Evolutionary conservation across 768 basidiomycete species (phyloP).

Genomic region (Tylopilus subfusipes): DNA sequence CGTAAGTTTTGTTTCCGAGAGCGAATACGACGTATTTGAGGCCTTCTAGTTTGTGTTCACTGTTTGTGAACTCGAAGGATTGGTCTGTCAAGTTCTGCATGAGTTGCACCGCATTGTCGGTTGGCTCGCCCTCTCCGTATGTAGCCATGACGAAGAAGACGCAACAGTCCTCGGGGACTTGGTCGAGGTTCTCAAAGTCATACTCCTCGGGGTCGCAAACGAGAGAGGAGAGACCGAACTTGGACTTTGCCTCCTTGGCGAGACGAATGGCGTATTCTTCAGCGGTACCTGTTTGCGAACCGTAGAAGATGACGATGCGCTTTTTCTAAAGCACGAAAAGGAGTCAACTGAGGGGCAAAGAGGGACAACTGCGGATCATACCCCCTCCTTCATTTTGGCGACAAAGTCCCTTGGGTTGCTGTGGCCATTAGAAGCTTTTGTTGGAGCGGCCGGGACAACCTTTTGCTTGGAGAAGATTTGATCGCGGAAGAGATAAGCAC

Average conservation of each 20-base stretch:
- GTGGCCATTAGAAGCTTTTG: constrained; percentile 54
- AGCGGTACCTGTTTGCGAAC: constrained; percentile 97
- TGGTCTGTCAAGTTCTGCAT: constrained; percentile 90
- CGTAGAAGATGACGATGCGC: constrained; percentile 95
- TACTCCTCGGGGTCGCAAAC: constrained; percentile 99
- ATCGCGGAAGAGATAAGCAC: constrained; percentile 80
- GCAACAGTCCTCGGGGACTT: constrained; percentile 80
- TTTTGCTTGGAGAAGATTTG: constrained; percentile 73
- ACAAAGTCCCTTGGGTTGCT: constrained; percentile 94
- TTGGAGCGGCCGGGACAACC: constrained; percentile 43
- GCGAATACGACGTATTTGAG: constrained; percentile 95
- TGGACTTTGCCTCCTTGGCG: constrained; percentile 96
- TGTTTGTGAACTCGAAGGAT: constrained; percentile 82
- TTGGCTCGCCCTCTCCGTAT: constrained; percentile 98
- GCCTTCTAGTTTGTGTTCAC: constrained; percentile 68
- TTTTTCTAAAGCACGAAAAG: constrained; percentile 70
- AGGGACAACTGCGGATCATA: constrained; percentile 39
- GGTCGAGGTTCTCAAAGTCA: constrained; percentile 95
- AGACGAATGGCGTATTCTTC: constrained; percentile 98
- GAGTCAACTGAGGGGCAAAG: constrained; percentile 3
- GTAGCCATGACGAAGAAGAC: constrained; percentile 97
- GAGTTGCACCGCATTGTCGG: constrained; percentile 93
- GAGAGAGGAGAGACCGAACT: constrained; percentile 91
- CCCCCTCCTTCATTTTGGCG: constrained; percentile 89
- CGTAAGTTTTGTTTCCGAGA: constrained; percentile 91